Percentiles rank a stretch among this genome's conserved stretches.
These are phyloP conservation scores for Fusarium metavorans DNA, from an alignment of 2,329 filamentous ascomycete species.

Conservation along the genomic window DNA sequence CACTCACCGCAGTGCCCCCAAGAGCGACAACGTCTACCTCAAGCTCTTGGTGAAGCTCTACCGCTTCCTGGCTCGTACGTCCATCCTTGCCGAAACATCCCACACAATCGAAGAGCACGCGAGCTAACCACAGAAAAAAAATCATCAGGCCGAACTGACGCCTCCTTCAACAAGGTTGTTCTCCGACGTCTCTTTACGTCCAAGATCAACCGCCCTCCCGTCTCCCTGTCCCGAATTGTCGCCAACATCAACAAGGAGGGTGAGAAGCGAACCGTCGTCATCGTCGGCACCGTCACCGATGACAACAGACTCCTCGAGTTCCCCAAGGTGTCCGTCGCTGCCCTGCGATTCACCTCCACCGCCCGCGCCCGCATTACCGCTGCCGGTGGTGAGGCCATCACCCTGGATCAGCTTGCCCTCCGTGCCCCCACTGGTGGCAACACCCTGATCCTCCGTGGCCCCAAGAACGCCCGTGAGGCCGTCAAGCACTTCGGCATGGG, in stretches of 20 bases:
- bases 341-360: slow-evolving; percentile 95
- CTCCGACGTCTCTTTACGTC: slow-evolving; percentile 98
- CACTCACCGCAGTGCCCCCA: slow-evolving; percentile 92
- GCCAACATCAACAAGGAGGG: slow-evolving; percentile 74
- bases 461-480: slow-evolving; percentile 98
- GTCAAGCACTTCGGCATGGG: slow-evolving; percentile 99
- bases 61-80: slow-evolving; percentile 95
- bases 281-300: slow-evolving; percentile 96
- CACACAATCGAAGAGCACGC: slow-evolving; percentile 1
- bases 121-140: slow-evolving; percentile 16
- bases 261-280: slow-evolving; percentile 88
- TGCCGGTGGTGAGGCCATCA: slow-evolving; percentile 94
- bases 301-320: slow-evolving; percentile 93
- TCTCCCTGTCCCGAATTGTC: slow-evolving; percentile 92
- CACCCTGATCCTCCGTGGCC: slow-evolving; percentile 95
- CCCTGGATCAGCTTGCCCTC: slow-evolving; percentile 96
- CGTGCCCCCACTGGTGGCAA: slow-evolving; percentile 95
- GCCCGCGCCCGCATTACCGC: slow-evolving; percentile 93
- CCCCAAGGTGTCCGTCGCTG: slow-evolving; percentile 93
- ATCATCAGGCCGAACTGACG: slow-evolving; percentile 88
- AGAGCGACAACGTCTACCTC: slow-evolving; percentile 98
- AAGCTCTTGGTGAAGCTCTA: slow-evolving; percentile 98
- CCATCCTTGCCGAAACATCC: slow-evolving; percentile 41
- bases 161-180: slow-evolving; percentile 98
- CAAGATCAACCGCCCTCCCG: slow-evolving; percentile 95